Base-by-base conservation (phyloP, 108 stramenopile species). In the Aurantiochytrium sp. region DNA sequence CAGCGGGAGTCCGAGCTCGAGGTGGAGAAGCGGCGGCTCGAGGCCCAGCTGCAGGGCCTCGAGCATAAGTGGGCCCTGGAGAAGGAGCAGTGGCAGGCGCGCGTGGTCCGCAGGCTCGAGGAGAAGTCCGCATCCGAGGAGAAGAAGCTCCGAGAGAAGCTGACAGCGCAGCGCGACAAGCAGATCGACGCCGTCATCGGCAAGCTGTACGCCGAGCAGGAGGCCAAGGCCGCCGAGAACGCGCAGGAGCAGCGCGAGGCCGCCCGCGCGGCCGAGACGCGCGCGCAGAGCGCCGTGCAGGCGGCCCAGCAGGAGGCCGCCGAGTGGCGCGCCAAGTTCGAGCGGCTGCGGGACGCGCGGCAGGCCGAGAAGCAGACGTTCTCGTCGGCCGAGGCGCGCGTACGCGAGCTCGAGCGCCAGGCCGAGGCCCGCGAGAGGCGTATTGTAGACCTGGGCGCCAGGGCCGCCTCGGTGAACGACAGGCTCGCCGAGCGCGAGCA, bases 181-280 rank as follows among this genome's bases (percentile, higher is more conserved):
- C 69, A 88, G 24, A 88, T 88, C 2, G 88, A 88, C 24, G 52
- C 42, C 17, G 37, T 36, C 30, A 85, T 88, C 39, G 27, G 81
- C 59, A 85, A 53, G 54, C 59, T 88, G 37, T 81, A 88, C 37
- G 69, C 68, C 24, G 69, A 65, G 37, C 73, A 73, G 81, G 88
- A 73, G 52, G 30, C 37, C 41, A 48, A 39, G 21, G 55, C n/a
- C 22, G 34, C 48, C 17, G 54, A 88, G 17, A 48, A 37, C 52
- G 41, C 50, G 36, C 22, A 54, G 32, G 32, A 81, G 52, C 68
- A 52, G 30, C 55, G 37, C 21, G 68, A 87, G 22, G 12, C 12
- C 4, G 31, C 17, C 5, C 37, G n/a, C 42, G 39, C 21, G 65
- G 27, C 41, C 8, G 59, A 65, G 32, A 68, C 24, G 22, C n/a